Evolutionary conservation across 2,329 filamentous ascomycete species (phyloP).

Genomic region (Scedosporium aurantiacum): DNA sequence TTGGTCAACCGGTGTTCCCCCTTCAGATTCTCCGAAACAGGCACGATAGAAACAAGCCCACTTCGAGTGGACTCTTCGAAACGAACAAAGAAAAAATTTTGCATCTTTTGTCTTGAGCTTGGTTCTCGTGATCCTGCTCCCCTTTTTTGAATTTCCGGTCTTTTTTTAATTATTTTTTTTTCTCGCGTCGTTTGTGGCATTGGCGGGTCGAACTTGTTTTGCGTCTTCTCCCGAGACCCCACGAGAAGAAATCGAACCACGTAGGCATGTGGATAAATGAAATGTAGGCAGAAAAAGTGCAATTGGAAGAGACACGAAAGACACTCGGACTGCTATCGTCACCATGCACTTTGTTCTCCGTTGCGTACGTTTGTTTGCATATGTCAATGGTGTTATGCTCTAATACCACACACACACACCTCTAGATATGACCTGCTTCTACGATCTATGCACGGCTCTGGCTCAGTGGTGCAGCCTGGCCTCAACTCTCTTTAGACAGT

Average conservation of each 20-base stretch:
- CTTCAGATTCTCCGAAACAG: not conserved
- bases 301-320: not conserved
- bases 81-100: too few species aligned
- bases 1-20: not conserved
- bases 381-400: too few species aligned
- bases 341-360: not conserved
- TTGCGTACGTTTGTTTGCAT: too few species aligned
- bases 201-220: not conserved
- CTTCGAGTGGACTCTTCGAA: too few species aligned
- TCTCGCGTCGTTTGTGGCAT: not conserved
- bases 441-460: too few species aligned
- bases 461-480: too few species aligned
- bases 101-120: too few species aligned
- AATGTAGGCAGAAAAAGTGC: not conserved
- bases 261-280: not conserved
- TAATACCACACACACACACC: not conserved
- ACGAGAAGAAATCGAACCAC: not conserved
- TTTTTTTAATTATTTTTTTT: not conserved
- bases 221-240: not conserved
- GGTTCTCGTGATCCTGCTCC: too few species aligned
- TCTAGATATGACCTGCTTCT: not conserved
- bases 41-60: not conserved
- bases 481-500: too few species aligned
- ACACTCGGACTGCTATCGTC: not conserved
- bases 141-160: not conserved